Evolutionary conservation across 805 yeast genomes (phyloP).

Genomic region (Suhomyces emberorum): DNA sequence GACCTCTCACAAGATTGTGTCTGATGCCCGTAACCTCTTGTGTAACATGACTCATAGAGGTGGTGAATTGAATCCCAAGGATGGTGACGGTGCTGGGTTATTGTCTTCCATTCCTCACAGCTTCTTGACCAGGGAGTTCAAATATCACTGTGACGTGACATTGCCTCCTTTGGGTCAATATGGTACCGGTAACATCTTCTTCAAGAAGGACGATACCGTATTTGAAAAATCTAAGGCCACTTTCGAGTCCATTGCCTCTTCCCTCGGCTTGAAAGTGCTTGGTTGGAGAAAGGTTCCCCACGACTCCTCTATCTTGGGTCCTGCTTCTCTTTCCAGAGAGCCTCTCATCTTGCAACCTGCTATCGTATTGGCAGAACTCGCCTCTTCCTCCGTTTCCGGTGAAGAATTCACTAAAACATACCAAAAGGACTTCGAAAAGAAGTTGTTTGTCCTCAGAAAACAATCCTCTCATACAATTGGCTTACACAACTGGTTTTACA

Average conservation of each 20-base stretch:
- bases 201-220: constrained; percentile 79
- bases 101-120: constrained; percentile 89
- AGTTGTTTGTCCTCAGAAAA: constrained; percentile 81
- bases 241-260: constrained; percentile 75
- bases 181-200: constrained; percentile 92
- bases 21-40: constrained; percentile 81
- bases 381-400: constrained; percentile 11
- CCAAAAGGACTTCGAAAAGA: constrained; percentile 72
- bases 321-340: constrained; percentile 90
- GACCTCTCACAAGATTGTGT: constrained; percentile 84
- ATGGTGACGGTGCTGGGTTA: constrained; percentile 99
- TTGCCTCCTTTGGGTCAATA: constrained; percentile 83
- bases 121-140: constrained; percentile 81
- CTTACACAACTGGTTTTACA: constrained; percentile 95
- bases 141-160: constrained; percentile 59
- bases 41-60: constrained; percentile 99
- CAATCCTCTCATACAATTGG: constrained; percentile 90
- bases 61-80: constrained; percentile 95
- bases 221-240: constrained; percentile 68
- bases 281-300: constrained; percentile 97
- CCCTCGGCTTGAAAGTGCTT: constrained; percentile 75
- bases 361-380: constrained; percentile 55
- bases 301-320: constrained; percentile 91
- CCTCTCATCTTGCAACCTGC: constrained; percentile 91
- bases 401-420: constrained; percentile 55